Percentiles rank a stretch among this genome's conserved stretches.
Conservation (phyloP, 441 rosid genomes). For the Pelargonium cotyledonis region DNA sequence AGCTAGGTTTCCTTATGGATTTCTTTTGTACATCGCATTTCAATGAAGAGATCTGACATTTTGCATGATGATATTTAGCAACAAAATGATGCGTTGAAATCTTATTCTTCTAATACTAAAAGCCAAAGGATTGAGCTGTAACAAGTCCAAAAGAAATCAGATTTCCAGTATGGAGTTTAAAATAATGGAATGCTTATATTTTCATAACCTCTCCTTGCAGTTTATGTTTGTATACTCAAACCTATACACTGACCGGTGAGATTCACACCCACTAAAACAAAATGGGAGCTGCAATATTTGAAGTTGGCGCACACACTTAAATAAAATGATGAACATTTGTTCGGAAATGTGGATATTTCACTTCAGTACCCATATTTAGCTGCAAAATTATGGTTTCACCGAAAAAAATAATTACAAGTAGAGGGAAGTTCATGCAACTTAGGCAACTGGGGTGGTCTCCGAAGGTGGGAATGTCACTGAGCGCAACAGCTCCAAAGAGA, state of each 20-base stretch:
- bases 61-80: too few relatives aligned
- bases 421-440: conserved; percentile 34
- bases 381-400: conserved; percentile 24
- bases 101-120: too few relatives aligned
- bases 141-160: too few relatives aligned
- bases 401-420: background rate
- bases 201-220: too few relatives aligned
- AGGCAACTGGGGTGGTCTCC: conserved; percentile 42
- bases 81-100: too few relatives aligned
- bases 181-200: too few relatives aligned
- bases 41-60: background rate
- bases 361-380: conserved; percentile 14
- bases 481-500: conserved; percentile 81
- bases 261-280: background rate
- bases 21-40: background rate
- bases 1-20: background rate
- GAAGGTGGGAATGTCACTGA: conserved; percentile 65
- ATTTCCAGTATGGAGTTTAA: too few relatives aligned
- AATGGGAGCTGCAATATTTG: background rate
- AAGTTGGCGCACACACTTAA: too few relatives aligned
- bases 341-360: conserved; percentile 13
- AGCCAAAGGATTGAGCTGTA: too few relatives aligned
- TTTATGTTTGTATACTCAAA: too few relatives aligned
- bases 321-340: background rate
- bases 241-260: too few relatives aligned